phyloP scores from a whole-genome alignment of 495 filamentous ascomycete genomes.

The Ramalina intermedia region DNA sequence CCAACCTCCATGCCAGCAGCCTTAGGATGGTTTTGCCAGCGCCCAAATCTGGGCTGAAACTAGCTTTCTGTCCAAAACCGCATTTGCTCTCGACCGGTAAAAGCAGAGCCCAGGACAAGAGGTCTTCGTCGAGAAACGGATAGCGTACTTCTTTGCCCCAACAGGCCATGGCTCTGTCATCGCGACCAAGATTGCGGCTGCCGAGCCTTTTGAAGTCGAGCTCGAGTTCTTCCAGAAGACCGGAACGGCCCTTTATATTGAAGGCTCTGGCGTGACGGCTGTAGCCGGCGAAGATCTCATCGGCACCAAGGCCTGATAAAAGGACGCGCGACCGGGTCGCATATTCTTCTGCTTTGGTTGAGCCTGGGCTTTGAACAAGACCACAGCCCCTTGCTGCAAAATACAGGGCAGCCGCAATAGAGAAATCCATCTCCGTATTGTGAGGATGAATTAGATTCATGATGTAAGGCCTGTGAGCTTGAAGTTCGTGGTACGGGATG shows the following conservation, averaged over 20 bases:
- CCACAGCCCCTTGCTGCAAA: conserved; percentile 79
- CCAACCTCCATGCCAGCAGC: conserved; percentile 60
- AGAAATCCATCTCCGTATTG: conserved; percentile 97
- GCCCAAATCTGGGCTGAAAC: conserved; percentile 34
- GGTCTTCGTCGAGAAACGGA: conserved; percentile 76
- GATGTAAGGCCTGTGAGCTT: conserved; percentile 52
- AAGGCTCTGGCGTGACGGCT: conserved; percentile 71
- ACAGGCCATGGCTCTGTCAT: conserved; percentile 79
- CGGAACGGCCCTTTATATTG: conserved; percentile 45
- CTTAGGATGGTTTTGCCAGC: conserved; percentile 65
- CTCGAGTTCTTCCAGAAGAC: conserved; percentile 69
- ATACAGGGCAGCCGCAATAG: conserved; percentile 85
- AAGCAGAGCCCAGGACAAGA: conserved; percentile 66
- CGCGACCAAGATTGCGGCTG: conserved; percentile 82
- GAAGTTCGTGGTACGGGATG: conserved; percentile 62
- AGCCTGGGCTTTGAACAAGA: conserved; percentile 13
- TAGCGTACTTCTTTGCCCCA: conserved; percentile 89
- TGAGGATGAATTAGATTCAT: conserved; percentile 76
- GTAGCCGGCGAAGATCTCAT: conserved; percentile 94
- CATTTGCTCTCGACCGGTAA: conserved; percentile 72
- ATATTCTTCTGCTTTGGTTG: conserved; percentile 27
- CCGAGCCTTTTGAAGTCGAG: conserved; percentile 78
- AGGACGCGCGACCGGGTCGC: conserved; percentile 65
- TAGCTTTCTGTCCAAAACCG: conserved; percentile 28
- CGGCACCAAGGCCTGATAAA: conserved; percentile 84